Conservation (phyloP, 495 filamentous ascomycete genomes). For the Umbilicaria muhlenbergii region DNA sequence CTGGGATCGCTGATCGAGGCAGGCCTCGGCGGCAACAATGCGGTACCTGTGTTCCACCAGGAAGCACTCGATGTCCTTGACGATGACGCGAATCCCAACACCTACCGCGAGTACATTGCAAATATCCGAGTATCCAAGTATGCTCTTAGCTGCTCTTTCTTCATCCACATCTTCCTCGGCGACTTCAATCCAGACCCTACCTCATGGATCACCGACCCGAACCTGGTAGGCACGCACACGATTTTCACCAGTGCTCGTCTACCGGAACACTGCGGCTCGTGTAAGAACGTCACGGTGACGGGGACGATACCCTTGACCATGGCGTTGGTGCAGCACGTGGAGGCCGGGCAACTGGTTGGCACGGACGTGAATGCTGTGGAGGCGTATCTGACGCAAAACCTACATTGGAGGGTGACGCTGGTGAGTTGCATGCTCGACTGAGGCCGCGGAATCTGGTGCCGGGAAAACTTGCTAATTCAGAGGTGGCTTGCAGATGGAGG, state of each 20-base stretch:
- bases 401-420: constrained; percentile 19
- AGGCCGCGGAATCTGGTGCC: not conserved
- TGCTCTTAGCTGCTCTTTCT: constrained; percentile 34
- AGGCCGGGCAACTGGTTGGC: constrained; percentile 11
- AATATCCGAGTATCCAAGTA: constrained; percentile 40
- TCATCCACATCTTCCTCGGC: constrained; percentile 44
- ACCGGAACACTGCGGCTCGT: not conserved
- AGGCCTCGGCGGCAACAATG: constrained; percentile 5
- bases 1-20: not conserved
- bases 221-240: constrained; percentile 36
- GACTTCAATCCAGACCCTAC: constrained; percentile 21
- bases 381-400: constrained; percentile 17
- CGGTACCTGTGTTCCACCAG: constrained; percentile 10
- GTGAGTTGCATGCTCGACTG: not conserved
- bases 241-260: constrained; percentile 25
- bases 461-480: not conserved
- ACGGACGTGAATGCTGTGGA: constrained; percentile 13
- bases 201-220: constrained; percentile 25
- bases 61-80: not conserved
- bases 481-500: constrained; percentile 14
- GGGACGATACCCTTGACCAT: constrained; percentile 23
- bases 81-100: constrained; percentile 4
- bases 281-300: constrained; percentile 6
- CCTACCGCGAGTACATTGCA: constrained; percentile 40
- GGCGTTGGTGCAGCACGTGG: constrained; percentile 14